Conservation (phyloP, 1,139 yeast species). For the Casaregolazyma suthepensis region DNA sequence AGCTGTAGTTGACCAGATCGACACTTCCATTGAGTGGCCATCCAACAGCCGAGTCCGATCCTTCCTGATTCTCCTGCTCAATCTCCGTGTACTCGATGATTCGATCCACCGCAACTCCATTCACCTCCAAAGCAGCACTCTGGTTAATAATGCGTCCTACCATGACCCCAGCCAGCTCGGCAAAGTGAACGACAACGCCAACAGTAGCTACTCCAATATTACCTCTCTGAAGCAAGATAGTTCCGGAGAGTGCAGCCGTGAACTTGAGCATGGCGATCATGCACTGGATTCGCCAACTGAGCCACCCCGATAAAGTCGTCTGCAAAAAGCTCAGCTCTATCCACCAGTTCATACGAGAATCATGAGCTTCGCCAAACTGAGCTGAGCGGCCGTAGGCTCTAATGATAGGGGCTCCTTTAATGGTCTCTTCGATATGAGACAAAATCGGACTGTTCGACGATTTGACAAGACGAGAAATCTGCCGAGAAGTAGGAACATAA, state of each 20-base stretch:
- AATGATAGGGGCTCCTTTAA: constrained; percentile 69
- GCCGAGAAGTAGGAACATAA: constrained; percentile 80
- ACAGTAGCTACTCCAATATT: constrained; percentile 57
- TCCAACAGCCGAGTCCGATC: background rate
- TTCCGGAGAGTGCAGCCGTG: constrained; percentile 50
- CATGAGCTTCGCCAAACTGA: constrained; percentile 46
- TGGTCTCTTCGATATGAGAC: constrained; percentile 68
- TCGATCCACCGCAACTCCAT: constrained; percentile 83
- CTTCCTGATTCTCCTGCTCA: constrained; percentile 44
- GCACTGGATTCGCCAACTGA: constrained; percentile 55
- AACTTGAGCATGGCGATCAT: constrained; percentile 43
- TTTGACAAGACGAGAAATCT: constrained; percentile 78
- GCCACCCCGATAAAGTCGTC: constrained; percentile 68
- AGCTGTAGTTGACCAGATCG: background rate
- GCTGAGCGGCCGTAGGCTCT: constrained; percentile 49
- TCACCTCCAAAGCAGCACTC: constrained; percentile 67
- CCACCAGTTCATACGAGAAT: constrained; percentile 37
- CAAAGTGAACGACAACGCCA: constrained; percentile 59
- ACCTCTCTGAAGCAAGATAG: constrained; percentile 50
- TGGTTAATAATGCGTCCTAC: constrained; percentile 37
- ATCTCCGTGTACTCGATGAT: constrained; percentile 66
- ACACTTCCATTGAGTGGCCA: background rate
- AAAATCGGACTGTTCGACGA: constrained; percentile 80
- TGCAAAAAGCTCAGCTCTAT: constrained; percentile 61
- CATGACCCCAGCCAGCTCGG: constrained; percentile 25